Evolutionary conservation across 257 asterid species (phyloP).

Genomic region (Cruciata laevipes): DNA sequence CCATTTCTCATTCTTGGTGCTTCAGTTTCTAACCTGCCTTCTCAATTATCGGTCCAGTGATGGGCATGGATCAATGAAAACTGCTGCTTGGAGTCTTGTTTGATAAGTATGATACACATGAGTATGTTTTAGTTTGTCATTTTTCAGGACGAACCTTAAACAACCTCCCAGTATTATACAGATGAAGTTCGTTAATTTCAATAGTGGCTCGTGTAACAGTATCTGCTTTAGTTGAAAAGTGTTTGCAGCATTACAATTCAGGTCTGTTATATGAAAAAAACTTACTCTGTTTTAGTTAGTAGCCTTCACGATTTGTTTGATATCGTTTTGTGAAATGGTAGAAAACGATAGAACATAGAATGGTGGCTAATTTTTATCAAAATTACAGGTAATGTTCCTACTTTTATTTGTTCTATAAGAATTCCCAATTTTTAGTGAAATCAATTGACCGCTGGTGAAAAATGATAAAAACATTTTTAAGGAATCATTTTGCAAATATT

Average conservation of each 20-base stretch:
- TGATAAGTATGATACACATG: neutral
- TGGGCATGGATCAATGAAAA: neutral
- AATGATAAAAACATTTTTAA: no score
- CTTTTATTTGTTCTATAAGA: no score
- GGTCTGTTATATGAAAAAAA: no score
- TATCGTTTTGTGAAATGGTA: no score
- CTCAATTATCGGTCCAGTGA: neutral
- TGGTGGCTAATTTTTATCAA: no score
- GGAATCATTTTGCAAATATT: no score
- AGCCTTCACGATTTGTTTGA: no score
- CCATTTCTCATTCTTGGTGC: neutral
- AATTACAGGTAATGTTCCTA: no score
- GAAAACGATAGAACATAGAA: no score
- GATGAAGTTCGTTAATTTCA: neutral
- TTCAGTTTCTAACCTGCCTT: slow-evolving; percentile 2
- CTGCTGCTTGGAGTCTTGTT: slow-evolving; percentile 2
- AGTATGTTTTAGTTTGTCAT: neutral
- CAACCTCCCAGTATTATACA: neutral
- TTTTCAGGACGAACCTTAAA: neutral
- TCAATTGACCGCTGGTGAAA: no score
- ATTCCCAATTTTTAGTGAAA: no score
- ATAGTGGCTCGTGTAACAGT: neutral
- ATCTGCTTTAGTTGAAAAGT: neutral
- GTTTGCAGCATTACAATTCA: neutral
- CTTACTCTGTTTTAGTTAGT: no score